Evolutionary conservation across 2,329 filamentous ascomycete species (phyloP).

Genomic region (Plenodomus tracheiphilus): DNA sequence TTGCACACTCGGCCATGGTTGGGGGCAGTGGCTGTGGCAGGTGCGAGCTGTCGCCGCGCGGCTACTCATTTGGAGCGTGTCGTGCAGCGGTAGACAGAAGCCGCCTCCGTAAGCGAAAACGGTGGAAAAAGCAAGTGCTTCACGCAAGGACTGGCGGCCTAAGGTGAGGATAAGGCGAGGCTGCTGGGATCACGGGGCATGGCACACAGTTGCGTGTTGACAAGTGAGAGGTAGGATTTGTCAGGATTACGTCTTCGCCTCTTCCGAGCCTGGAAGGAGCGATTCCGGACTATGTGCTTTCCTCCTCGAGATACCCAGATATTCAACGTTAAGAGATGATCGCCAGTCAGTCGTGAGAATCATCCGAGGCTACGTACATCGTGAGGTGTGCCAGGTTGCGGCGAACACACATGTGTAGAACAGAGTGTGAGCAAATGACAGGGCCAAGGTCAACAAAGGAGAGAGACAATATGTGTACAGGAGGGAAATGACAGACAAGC

Average conservation of each 20-base stretch:
- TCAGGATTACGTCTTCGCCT: conserved; percentile 1
- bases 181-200: no score
- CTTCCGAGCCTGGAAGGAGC: neutral
- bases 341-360: neutral
- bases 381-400: neutral
- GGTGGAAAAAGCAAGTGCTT: neutral
- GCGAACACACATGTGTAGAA: neutral
- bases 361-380: neutral
- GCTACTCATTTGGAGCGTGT: neutral
- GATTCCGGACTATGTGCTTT: neutral
- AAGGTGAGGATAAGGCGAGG: neutral
- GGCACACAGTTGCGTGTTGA: neutral
- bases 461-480: conserved; percentile 3
- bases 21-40: neutral
- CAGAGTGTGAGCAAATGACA: neutral
- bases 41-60: neutral
- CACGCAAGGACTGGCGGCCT: neutral
- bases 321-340: neutral
- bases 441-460: neutral
- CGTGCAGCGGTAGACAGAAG: neutral
- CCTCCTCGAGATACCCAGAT: neutral
- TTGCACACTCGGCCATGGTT: neutral
- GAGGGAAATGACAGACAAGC: neutral
- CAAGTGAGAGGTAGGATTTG: neutral
- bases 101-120: neutral